These are phyloP conservation scores for Chrysanthemum seticuspe DNA, from an alignment of 129 eudicot species.

Conservation along the genomic window DNA sequence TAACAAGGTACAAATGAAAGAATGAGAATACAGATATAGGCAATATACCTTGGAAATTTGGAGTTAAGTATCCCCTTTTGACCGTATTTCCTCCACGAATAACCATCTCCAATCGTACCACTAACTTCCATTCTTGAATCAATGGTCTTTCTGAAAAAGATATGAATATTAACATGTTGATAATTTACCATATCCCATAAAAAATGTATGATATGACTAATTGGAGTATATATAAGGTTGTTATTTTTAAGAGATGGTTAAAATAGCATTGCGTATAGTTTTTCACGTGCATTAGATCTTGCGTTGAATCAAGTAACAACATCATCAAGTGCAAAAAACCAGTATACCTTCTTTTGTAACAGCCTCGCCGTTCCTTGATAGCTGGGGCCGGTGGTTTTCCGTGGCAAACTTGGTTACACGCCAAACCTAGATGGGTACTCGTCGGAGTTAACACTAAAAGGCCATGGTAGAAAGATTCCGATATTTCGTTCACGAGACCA, in stretches of 20 bases:
- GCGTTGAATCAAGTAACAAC: neutral
- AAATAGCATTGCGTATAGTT: neutral
- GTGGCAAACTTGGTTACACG: neutral
- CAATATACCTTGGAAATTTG: constrained; percentile 32
- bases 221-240: neutral
- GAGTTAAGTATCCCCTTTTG: constrained; percentile 45
- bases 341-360: constrained; percentile 44
- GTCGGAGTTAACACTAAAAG: constrained; percentile 31
- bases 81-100: constrained; percentile 64
- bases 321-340: neutral
- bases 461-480: constrained; percentile 34
- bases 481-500: constrained; percentile 31
- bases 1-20: neutral
- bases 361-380: constrained; percentile 41
- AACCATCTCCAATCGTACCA: constrained; percentile 37
- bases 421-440: constrained; percentile 18
- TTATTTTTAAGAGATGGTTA: neutral
- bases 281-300: neutral
- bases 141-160: constrained; percentile 24
- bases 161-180: neutral
- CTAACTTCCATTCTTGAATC: constrained; percentile 26
- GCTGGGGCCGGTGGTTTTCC: neutral
- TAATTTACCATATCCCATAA: neutral
- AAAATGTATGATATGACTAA: no score
- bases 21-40: neutral